These are phyloP conservation scores for Lepidopterella palustris DNA, from an alignment of 495 filamentous ascomycete species.

Conservation along the genomic window DNA sequence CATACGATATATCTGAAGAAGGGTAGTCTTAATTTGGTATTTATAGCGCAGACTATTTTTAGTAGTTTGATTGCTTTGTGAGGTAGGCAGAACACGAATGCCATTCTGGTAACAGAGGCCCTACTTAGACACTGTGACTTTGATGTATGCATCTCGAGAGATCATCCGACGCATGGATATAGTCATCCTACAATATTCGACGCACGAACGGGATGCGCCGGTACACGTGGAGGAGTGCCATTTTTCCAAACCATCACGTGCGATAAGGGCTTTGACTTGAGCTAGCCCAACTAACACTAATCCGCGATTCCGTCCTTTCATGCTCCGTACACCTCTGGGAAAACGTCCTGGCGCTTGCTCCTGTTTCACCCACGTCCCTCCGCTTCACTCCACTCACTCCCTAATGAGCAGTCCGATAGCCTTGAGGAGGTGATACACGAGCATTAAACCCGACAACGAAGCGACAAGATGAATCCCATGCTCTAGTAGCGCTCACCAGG, in stretches of 20 bases:
- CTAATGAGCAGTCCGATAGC: not conserved
- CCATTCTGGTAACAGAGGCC: too few relatives aligned
- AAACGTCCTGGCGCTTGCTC: not conserved
- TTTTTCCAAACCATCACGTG: not conserved
- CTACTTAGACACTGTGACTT: too few relatives aligned
- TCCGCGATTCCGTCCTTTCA: not conserved
- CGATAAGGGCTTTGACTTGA: not conserved
- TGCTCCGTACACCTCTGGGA: not conserved
- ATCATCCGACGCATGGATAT: too few relatives aligned
- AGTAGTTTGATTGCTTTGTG: too few relatives aligned
- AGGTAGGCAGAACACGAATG: too few relatives aligned
- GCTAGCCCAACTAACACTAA: not conserved
- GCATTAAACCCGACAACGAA: not conserved
- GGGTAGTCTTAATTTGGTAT: too few relatives aligned
- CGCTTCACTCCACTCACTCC: not conserved
- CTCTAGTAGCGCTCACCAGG: not conserved
- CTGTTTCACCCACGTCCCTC: not conserved
- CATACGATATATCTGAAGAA: too few relatives aligned
- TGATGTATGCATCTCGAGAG: too few relatives aligned
- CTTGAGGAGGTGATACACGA: not conserved
- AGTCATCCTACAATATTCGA: too few relatives aligned
- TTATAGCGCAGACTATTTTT: too few relatives aligned
- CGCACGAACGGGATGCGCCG: too few relatives aligned
- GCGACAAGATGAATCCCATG: slow-evolving; percentile 1
- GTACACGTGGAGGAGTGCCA: too few relatives aligned